Base-by-base conservation (phyloP, 306 rosid genomes). In the Myrica gale region DNA sequence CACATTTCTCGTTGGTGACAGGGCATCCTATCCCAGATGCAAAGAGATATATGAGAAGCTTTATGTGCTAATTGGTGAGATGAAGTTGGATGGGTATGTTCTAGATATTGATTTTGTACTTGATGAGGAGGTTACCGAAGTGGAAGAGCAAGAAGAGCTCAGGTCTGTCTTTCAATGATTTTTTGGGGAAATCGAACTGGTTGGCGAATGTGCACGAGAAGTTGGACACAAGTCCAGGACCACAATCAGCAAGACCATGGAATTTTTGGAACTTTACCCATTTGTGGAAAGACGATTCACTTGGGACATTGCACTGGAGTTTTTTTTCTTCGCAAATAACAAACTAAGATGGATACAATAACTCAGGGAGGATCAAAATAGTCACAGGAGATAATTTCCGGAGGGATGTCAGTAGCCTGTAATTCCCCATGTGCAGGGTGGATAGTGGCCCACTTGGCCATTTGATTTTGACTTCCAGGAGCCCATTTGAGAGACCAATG, bases 11-110 rank as follows among this genome's bases (percentile, higher is more conserved):
- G 97, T 91, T 44, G 85, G 89, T 47, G 97, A 94, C 79, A 87
- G 84, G 78, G 93, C 98, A n/a, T 83, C 98, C n/a, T n/a, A 94
- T 85, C 98, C 96, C 17, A 87, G 84, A 84, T 81, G 87, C 55
- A 77, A 72, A 72, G 92, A 87, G 85, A 82, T 91, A 54, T 89
- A 93, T 68, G 84, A 87, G 74, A 80, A 80, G 50, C 91, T 81
- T 73, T 81, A 76, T 84, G 48, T 89, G 65, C 89, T 90, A 73
- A 84, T 85, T 75, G 84, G 69, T 68, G 95, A 93, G 84, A 90
- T 90, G 90, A 90, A 81, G 79, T 75, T 82, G 87, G 87, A 63
- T 55, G 91, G 90, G 8, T 87, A 85, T 74, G 80, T 60, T 56
- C 90, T 84, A 0, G 84, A 72, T 32, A 73, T 72, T 45, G 84